Base-by-base conservation (phyloP, 306 rosid genomes). In the Malus sylvestris region DNA sequence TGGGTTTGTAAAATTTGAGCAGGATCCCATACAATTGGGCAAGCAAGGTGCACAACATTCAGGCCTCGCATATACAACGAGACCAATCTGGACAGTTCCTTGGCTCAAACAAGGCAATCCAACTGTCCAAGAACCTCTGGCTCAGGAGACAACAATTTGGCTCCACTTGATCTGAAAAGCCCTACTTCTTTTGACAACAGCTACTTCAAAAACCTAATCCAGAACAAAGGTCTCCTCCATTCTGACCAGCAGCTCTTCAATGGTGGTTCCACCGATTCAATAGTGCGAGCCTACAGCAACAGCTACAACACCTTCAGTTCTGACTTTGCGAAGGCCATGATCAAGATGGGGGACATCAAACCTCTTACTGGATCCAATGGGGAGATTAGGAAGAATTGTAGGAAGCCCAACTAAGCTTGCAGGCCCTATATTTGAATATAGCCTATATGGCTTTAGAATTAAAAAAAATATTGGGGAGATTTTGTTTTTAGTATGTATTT, bases 11-110 rank as follows among this genome's bases (percentile, higher is more conserved):
- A 3, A 22, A 67, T 71, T 29, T 42, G 0, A 2, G 12, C 3
- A 93, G 98, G 98, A 1, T 79, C 86, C 0, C 98, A 92, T 74
- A 90, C 98, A 11, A 95, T 95, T 66, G 97, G 98, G 45, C 92
- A 87, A 76, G 92, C 98, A 40, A 87, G 97, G 73, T 92, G 98
- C 88, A 86, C 91, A 1, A 51, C 2, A 3, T 92, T 89, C 66
- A 83, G 98, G 52, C 78, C 74, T 5, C 88, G 67, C 29, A 76
- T 95, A 19, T 90, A 95, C 90, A 92, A 88, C 25, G 95, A 91
- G 53, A 73, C 75, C 66, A 88, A 89, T 88, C 72, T 95, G 7
- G 96, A 88, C 1, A 32, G 35, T 0, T 66, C 84, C 0, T 81
- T 95, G 1, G 96, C 97, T 29, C 71, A 44, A 32, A 67, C 81